Evolutionary conservation across 768 basidiomycete species (phyloP).

Genomic region (Tubosaeta sp.): DNA sequence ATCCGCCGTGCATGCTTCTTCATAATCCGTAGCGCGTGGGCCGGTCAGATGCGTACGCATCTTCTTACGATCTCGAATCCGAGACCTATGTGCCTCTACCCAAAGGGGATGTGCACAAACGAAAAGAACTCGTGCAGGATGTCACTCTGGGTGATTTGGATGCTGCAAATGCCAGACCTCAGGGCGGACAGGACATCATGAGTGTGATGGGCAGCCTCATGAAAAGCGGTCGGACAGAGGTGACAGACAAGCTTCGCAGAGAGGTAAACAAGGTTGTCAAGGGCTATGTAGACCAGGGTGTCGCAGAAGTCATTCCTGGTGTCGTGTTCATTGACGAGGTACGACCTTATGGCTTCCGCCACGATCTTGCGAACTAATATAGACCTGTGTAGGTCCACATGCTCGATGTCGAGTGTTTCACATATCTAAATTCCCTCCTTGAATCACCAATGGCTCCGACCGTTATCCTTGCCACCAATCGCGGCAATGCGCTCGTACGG

Average conservation of each 20-base stretch:
- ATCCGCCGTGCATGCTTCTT: neutral
- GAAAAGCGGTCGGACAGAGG: slow-evolving; percentile 90
- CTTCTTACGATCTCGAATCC: slow-evolving; percentile 95
- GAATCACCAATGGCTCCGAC: slow-evolving; percentile 98
- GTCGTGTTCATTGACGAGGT: slow-evolving; percentile 99
- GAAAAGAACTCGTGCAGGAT: slow-evolving; percentile 93
- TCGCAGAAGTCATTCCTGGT: slow-evolving; percentile 96
- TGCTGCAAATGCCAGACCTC: slow-evolving; percentile 93
- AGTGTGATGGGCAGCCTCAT: slow-evolving; percentile 92
- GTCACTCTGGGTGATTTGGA: slow-evolving; percentile 94
- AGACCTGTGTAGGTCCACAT: slow-evolving; percentile 79
- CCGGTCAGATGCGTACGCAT: slow-evolving; percentile 94
- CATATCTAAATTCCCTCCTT: slow-evolving; percentile 92
- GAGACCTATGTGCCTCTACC: slow-evolving; percentile 98
- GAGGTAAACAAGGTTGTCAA: slow-evolving; percentile 99
- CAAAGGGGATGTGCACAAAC: slow-evolving; percentile 94
- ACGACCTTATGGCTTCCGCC: slow-evolving; percentile 17
- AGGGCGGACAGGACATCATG: slow-evolving; percentile 98
- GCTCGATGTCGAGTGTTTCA: slow-evolving; percentile 99
- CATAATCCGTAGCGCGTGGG: slow-evolving; percentile 73
- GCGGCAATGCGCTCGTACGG: slow-evolving; percentile 87
- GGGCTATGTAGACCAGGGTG: slow-evolving; percentile 95
- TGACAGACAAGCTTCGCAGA: slow-evolving; percentile 91
- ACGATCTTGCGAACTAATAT: slow-evolving; percentile 1
- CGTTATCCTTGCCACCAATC: slow-evolving; percentile 94